Base-by-base conservation (phyloP, 345 rosid species). In the Rhodamnia argentea region DNA sequence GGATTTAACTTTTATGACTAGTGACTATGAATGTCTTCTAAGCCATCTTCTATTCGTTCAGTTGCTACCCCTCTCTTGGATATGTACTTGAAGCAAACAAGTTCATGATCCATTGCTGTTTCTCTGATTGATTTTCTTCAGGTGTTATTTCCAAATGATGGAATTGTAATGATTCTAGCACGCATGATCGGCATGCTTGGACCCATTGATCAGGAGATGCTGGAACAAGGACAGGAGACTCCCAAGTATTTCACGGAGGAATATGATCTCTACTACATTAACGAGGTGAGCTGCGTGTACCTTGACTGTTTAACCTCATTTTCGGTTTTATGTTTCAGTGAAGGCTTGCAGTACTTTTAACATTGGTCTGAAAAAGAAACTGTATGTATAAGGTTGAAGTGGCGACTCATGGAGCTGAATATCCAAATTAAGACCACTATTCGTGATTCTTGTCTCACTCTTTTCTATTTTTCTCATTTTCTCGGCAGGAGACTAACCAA, bases 81-180 rank as follows among this genome's bases (percentile, higher is more conserved):
- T 70, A 10, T 70, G 26, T 37, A 70, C 42, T 70, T 20, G 78
- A 32, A 70, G 78, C 47, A 70, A 70, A 70, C 7, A 11, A 2
- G 26, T 70, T 37, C 47, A 70, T 9, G 47, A 70, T 37, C 81
- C 81, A 29, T 57, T 13, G 14, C 57, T 29, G 84, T 53, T 83
- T 52, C 23, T 82, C 60, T 83, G 32, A 40, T 26, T 88, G 55
- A 74, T 5, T 86, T 15, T 82, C 83, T 32, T 23, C 91, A 97
- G 99, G 99, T 97, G 86, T 85, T 97, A 82, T 96, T 97, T 91
- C 99, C 98, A 27, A 97, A 95, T 74, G 95, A 97, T 83, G 91
- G 91, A 1, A 92, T 94, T 50, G 95, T 92, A 27, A 94, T 94
- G 96, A 96, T 97, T 87, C 94, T 97, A 52, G 94, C 95, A 40